Evolutionary conservation across 2,329 filamentous ascomycete species (phyloP), one percentile per base, ranked within the genome.

Genomic region (Thyridium curvatum): DNA sequence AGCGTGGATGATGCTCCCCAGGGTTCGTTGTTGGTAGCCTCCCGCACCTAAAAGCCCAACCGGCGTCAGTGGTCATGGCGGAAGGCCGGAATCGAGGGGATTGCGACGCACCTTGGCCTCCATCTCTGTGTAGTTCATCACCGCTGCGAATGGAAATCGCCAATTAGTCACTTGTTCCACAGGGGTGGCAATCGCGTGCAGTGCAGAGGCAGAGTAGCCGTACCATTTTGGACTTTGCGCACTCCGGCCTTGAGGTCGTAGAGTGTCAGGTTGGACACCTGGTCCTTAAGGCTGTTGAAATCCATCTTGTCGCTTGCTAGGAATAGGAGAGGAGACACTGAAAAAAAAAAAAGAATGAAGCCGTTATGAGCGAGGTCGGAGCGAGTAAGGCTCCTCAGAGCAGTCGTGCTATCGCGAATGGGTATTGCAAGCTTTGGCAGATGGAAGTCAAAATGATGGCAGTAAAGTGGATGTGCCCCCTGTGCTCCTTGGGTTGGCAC

Each of bases 111-210:
- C 75, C 73, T 80, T 81, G 33, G 77, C 63, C 66, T 94, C 87
- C 86, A 93, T 91, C 59, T 96, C 90, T 32, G 90, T 95, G 64
- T 91, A 95, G 68, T 95, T 96, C 90, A 96, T 95, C 44, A 95
- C 89, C 49, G 89, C 89, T 95, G 46, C 12, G 4, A 32, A 28
- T 8, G 8, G 21, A 8, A 17, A 17, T 34, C n/a, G n/a, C 8
- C 9, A 26, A 16, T 4, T 15, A 28, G 15, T 15, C 13, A 10
- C 12, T 7, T 26, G 21, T 10, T 26, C 21, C 10, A n/a, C n/a
- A n/a, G n/a, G 13, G 32, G 18, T 29, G 17, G 21, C 21, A 26
- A 26, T 10, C 6, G 21, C 21, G 21, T 10, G 10, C 21, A 26
- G 10, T n/a, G n/a, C n/a, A 17, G 29, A 18, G 18, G 30, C 14